Evolutionary conservation across 305 asterid species (phyloP).

Genomic region (Fraxinus nigra): DNA sequence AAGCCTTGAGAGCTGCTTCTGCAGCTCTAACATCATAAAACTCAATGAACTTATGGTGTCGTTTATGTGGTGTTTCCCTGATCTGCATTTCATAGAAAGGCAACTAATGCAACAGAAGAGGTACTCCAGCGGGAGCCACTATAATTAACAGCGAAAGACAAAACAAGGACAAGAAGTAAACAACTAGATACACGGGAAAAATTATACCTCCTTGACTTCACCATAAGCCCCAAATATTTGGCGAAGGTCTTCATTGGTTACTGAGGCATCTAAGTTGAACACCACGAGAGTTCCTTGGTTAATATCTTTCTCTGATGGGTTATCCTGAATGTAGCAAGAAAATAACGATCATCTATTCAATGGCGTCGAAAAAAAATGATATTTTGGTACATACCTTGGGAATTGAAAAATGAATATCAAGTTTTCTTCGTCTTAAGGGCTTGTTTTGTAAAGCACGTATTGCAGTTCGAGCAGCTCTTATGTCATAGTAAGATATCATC

Average conservation of each 20-base stretch:
- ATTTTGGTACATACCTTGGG: conserved; percentile 63
- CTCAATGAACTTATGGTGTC: conserved; percentile 68
- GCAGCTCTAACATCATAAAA: conserved; percentile 67
- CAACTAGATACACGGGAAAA: conserved; percentile 30
- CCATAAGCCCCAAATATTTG: conserved; percentile 68
- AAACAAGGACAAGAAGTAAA: conserved; percentile 26
- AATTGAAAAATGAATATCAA: conserved; percentile 92
- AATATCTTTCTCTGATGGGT: conserved; percentile 92
- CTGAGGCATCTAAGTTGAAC: conserved; percentile 91
- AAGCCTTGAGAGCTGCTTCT: conserved; percentile 70
- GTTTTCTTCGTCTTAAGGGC: conserved; percentile 85
- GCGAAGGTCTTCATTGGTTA: conserved; percentile 54
- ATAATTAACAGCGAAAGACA: not conserved
- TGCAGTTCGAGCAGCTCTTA: conserved; percentile 93
- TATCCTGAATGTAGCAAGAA: conserved; percentile 58
- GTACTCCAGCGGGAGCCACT: conserved; percentile 1
- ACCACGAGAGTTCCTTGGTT: conserved; percentile 98
- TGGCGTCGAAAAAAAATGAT: not conserved
- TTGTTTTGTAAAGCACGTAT: conserved; percentile 86
- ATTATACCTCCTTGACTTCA: conserved; percentile 57
- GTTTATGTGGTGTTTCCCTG: conserved; percentile 67
- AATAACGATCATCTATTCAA: not conserved
- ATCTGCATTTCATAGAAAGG: conserved; percentile 37
- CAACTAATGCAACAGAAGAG: not conserved
- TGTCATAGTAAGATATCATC: conserved; percentile 98